Conservation (phyloP, 23 red algal genomes). For the Agarophyton chilense region DNA sequence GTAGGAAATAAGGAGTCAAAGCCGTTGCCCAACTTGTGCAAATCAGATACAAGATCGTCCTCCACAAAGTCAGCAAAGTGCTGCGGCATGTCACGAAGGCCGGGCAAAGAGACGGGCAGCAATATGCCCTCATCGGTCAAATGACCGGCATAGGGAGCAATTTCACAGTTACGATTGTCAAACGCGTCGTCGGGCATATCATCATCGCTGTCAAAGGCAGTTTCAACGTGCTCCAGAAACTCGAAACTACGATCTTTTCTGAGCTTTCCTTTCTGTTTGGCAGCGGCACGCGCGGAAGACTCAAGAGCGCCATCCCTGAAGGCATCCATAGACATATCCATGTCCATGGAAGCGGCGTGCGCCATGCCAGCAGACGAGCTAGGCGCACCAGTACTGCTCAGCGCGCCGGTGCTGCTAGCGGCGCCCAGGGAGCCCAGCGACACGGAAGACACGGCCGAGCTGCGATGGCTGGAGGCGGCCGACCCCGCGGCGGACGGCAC, state of each 20-base stretch:
- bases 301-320: neutral
- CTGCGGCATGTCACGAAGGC: constrained; percentile 37
- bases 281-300: neutral
- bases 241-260: constrained; percentile 1
- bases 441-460: constrained; percentile 50
- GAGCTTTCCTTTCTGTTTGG: neutral
- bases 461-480: constrained; percentile 41
- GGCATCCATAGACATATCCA: neutral
- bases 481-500: constrained; percentile 14
- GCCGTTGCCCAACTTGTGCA: neutral
- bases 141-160: constrained; percentile 58
- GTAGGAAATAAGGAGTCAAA: neutral
- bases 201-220: constrained; percentile 59
- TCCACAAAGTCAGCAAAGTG: constrained; percentile 28
- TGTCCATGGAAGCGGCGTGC: neutral
- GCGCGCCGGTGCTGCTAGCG: constrained; percentile 28
- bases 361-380: neutral
- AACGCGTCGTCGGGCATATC: constrained; percentile 56
- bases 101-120: constrained; percentile 51
- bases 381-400: neutral
- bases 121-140: constrained; percentile 41
- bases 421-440: constrained; percentile 47
- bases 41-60: neutral
- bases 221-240: constrained; percentile 55
- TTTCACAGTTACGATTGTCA: constrained; percentile 53